These are phyloP conservation scores for Amanita phalloides DNA, from an alignment of 768 basidiomycete genomes.

Conservation along the genomic window DNA sequence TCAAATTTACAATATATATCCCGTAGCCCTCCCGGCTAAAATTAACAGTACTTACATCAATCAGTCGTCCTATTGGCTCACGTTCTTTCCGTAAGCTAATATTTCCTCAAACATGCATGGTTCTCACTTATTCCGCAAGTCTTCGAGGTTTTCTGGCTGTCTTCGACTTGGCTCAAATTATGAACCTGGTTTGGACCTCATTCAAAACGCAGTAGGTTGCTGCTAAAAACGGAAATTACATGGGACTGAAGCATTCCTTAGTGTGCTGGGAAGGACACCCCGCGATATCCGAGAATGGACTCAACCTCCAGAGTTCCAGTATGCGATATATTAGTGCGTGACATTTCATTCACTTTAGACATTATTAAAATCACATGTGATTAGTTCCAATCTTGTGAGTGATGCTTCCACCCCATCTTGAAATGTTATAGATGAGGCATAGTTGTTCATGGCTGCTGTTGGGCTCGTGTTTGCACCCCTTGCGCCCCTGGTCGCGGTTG, in stretches of 20 bases:
- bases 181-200: conserved; percentile 82
- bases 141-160: conserved; percentile 90
- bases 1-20: neutral
- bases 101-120: neutral
- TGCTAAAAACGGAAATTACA: neutral
- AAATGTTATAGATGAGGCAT: neutral
- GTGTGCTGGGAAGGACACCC: conserved; percentile 79
- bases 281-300: conserved; percentile 88
- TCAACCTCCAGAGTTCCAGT: conserved; percentile 83
- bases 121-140: neutral
- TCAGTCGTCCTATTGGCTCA: conserved; percentile 88
- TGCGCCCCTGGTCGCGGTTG: conserved; percentile 81
- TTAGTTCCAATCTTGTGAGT: conserved; percentile 48
- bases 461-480: conserved; percentile 91
- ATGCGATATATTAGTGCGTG: conserved; percentile 73
- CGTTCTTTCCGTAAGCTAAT: conserved; percentile 77
- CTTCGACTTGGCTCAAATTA: conserved; percentile 92
- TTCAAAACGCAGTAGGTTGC: conserved; percentile 65
- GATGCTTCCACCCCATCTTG: conserved; percentile 1
- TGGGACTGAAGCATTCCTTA: conserved; percentile 15
- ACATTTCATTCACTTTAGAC: neutral
- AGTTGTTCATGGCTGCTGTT: conserved; percentile 90
- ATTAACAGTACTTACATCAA: conserved; percentile 88
- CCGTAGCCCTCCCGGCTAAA: conserved; percentile 48
- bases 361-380: conserved; percentile 1